These are phyloP conservation scores for Entomortierella chlamydospora DNA, from an alignment of 192 early-diverging fungal genomes.

Conservation along the genomic window DNA sequence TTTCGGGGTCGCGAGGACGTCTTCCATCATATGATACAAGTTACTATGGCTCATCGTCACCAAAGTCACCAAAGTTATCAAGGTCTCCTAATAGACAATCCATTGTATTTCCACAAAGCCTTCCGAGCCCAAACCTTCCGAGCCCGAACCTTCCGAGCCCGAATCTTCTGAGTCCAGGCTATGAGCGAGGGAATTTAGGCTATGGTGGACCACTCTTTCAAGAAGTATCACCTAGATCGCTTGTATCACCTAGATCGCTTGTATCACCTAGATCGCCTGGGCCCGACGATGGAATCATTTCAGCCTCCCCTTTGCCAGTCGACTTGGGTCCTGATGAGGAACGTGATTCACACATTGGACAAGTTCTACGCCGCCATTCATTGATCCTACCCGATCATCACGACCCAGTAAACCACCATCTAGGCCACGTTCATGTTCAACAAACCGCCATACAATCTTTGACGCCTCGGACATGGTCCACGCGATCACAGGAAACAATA, in stretches of 20 bases:
- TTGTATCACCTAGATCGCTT: too few relatives aligned
- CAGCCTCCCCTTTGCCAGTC: conserved; percentile 16
- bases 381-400: conserved; percentile 38
- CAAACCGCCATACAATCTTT: not conserved
- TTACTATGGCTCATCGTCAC: conserved; percentile 42
- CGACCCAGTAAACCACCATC: conserved; percentile 25
- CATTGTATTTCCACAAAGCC: too few relatives aligned
- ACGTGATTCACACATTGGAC: conserved; percentile 5
- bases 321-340: not conserved
- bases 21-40: conserved; percentile 43
- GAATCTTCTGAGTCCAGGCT: too few relatives aligned
- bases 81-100: too few relatives aligned
- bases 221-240: too few relatives aligned
- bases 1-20: conserved; percentile 33
- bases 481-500: not conserved
- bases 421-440: conserved; percentile 20
- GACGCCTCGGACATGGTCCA: too few relatives aligned
- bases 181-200: too few relatives aligned
- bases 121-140: too few relatives aligned
- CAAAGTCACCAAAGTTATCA: conserved; percentile 3
- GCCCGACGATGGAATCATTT: not conserved
- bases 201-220: too few relatives aligned
- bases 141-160: too few relatives aligned
- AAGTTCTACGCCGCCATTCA: conserved; percentile 28
- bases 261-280: not conserved